Conservation (phyloP, 345 rosid species). For the Acer yangbiense region DNA sequence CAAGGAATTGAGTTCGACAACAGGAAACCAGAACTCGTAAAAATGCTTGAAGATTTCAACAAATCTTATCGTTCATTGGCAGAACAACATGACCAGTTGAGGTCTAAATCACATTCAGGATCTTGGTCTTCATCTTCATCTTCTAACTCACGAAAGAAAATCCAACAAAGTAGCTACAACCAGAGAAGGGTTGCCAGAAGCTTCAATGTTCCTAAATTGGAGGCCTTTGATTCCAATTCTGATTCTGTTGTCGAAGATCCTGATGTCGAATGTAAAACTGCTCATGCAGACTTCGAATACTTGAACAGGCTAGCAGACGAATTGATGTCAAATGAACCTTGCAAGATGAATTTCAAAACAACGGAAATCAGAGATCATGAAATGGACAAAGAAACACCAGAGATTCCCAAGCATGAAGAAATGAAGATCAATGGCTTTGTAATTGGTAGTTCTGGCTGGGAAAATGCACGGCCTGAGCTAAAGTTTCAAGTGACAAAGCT, state of each 20-base stretch:
- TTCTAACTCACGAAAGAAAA: neutral
- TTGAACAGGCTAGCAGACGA: slow-evolving; percentile 26
- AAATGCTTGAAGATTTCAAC: slow-evolving; percentile 39
- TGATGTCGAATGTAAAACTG: slow-evolving; percentile 15
- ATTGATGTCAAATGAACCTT: slow-evolving; percentile 16
- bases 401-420: slow-evolving; percentile 11
- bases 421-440: neutral
- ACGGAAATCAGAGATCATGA: slow-evolving; percentile 5
- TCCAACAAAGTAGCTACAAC: neutral
- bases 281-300: slow-evolving; percentile 14
- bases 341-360: slow-evolving; percentile 4
- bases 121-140: slow-evolving; percentile 17
- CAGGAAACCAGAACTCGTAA: slow-evolving; percentile 24
- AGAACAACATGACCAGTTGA: slow-evolving; percentile 33
- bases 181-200: slow-evolving; percentile 1
- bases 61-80: slow-evolving; percentile 39
- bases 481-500: slow-evolving; percentile 38
- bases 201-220: slow-evolving; percentile 19
- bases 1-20: slow-evolving; percentile 1
- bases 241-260: slow-evolving; percentile 24
- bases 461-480: slow-evolving; percentile 31
- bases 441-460: slow-evolving; percentile 12
- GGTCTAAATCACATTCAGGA: slow-evolving; percentile 28
- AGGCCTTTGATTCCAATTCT: slow-evolving; percentile 22
- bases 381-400: slow-evolving; percentile 11